Base-by-base conservation (phyloP, 768 basidiomycete species). In the Tulasnella sp. region DNA sequence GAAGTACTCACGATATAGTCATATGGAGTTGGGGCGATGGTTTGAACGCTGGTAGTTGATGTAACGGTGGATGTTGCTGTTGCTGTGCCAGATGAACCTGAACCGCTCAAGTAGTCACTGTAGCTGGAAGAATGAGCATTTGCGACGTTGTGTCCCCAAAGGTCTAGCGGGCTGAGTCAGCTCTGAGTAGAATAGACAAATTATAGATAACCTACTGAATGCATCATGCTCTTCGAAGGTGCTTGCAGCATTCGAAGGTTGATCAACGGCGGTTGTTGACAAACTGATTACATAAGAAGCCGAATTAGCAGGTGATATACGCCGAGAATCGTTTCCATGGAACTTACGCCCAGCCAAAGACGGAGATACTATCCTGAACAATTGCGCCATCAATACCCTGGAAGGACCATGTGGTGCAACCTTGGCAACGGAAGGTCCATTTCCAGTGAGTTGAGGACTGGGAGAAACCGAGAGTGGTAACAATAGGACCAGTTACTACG, bases 401-500 rank as follows among this genome's bases (percentile, higher is more conserved):
- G 16, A 54, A 51, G 37, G 40, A 34, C 59, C 59, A 60, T 8
- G 53, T 45, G 2, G 77, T 73, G 66, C 79, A 81, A 62, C 78
- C 74, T 58, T 78, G 74, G 70, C 79, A 81, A 15, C 76, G 69
- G 65, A 72, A 81, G 3, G 79, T 76, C 72, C 75, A 79, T 55
- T 77, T 78, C 77, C 77, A 79, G 56, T 78, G 75, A 1, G 49
- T 51, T 10, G 27, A 20, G 27, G 39, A 40, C 5, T 16, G 27
- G 6, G 5, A 40, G 27, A 40, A 6, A 5, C n/a, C 42, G 72
- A 78, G 63, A 37, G 70, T 70, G 1, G 77, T 79, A 41, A 81
- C 62, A 13, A 68, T 64, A 0, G 77, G 76, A 1, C 76, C 76
- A 15, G 62, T 47, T 59, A 76, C 70, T 27, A 64, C 66, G n/a